Conservation (phyloP, 352 stramenopile genomes). For the Hyaloperonospora brassicae region DNA sequence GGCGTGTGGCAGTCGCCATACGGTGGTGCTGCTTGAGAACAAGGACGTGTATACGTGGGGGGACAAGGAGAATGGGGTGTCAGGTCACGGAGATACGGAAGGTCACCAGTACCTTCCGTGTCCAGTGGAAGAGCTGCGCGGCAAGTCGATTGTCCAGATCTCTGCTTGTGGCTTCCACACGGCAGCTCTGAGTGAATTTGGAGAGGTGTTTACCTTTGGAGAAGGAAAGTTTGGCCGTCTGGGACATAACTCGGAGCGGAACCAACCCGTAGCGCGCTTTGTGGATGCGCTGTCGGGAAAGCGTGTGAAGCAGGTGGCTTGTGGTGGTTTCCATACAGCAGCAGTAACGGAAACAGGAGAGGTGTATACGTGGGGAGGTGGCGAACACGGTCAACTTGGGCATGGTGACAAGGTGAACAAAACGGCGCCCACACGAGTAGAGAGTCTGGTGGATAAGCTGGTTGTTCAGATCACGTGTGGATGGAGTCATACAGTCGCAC, state of each 20-base stretch:
- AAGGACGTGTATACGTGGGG: constrained; percentile 91
- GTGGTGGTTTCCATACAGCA: constrained; percentile 82
- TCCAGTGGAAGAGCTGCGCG: constrained; percentile 81
- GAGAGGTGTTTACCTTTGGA: constrained; percentile 92
- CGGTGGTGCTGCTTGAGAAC: constrained; percentile 84
- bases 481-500: constrained; percentile 92
- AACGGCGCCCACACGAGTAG: constrained; percentile 87
- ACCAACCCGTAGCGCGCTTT: constrained; percentile 65
- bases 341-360: constrained; percentile 80
- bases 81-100: constrained; percentile 90
- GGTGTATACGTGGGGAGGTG: constrained; percentile 84
- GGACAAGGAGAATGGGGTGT: constrained; percentile 94
- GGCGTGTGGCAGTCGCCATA: constrained; percentile 92
- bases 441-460: constrained; percentile 82
- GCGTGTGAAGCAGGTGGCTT: constrained; percentile 82
- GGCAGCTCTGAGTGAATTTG: constrained; percentile 65
- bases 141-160: constrained; percentile 85
- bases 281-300: constrained; percentile 67
- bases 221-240: constrained; percentile 88
- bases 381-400: constrained; percentile 92
- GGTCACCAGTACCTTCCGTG: constrained; percentile 93
- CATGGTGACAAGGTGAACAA: constrained; percentile 96
- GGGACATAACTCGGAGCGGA: constrained; percentile 77
- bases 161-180: constrained; percentile 85
- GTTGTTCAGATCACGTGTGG: constrained; percentile 93